Evolutionary conservation across 2,329 filamentous ascomycete species (phyloP).

Genomic region (Aspergillus sp.): DNA sequence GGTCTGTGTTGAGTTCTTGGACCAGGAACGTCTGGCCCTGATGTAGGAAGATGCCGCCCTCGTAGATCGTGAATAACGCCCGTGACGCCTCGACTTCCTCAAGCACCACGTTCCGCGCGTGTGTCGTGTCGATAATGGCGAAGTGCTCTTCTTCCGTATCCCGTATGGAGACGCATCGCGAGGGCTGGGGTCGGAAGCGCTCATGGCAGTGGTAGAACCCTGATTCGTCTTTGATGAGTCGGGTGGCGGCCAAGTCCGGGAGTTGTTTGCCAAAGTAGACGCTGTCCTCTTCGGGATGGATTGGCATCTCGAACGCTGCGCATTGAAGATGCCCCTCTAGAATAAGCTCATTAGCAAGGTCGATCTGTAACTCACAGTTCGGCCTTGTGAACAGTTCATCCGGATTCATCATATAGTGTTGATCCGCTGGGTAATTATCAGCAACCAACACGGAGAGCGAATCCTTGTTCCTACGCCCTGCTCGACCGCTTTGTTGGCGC

Average conservation of each 20-base stretch:
- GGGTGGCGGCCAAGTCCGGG: slow-evolving; percentile 60
- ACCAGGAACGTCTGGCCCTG: slow-evolving; percentile 92
- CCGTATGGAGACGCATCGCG: slow-evolving; percentile 74
- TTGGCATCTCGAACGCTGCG: slow-evolving; percentile 89
- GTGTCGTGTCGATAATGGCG: slow-evolving; percentile 76
- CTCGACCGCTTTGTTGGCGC: slow-evolving; percentile 86
- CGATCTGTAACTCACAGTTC: slow-evolving; percentile 80
- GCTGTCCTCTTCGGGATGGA: slow-evolving; percentile 65
- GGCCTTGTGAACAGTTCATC: slow-evolving; percentile 85
- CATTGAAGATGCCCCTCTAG: slow-evolving; percentile 93
- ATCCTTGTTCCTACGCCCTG: slow-evolving; percentile 85
- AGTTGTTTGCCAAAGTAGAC: slow-evolving; percentile 73
- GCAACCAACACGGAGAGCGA: slow-evolving; percentile 84
- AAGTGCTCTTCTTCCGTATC: slow-evolving; percentile 90
- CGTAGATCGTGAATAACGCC: slow-evolving; percentile 93
- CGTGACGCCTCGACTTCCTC: slow-evolving; percentile 94
- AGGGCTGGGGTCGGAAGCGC: slow-evolving; percentile 76
- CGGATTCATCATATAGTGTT: slow-evolving; percentile 95
- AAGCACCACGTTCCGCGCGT: slow-evolving; percentile 72
- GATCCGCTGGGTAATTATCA: slow-evolving; percentile 82
- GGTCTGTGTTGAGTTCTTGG: slow-evolving; percentile 74
- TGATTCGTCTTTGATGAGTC: slow-evolving; percentile 62
- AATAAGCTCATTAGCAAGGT: slow-evolving; percentile 84
- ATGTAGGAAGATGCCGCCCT: slow-evolving; percentile 93
- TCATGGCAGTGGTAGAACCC: slow-evolving; percentile 89